Percentiles rank a stretch among this genome's conserved stretches.
Evolutionary conservation across 2,329 filamentous ascomycete species (phyloP).

Genomic region (Pezicula carpinea): DNA sequence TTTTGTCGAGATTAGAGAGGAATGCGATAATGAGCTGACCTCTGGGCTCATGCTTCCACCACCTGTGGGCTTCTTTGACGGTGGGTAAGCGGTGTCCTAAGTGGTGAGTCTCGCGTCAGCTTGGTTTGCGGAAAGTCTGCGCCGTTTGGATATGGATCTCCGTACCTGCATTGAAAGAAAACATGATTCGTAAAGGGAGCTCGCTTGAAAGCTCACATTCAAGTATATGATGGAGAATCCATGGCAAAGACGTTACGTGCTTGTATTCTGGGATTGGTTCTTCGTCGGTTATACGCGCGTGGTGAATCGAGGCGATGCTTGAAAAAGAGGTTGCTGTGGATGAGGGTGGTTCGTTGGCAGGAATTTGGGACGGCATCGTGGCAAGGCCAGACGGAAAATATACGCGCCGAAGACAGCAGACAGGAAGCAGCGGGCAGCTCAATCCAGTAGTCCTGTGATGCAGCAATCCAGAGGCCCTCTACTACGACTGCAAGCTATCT

Average conservation of each 20-base stretch:
- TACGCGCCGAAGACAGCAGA: too few relatives aligned
- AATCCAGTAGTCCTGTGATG: too few relatives aligned
- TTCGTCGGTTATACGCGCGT: background rate
- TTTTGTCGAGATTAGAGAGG: slow-evolving; percentile 13
- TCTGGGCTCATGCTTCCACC: slow-evolving; percentile 20
- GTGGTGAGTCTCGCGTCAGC: background rate
- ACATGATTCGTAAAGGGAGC: slow-evolving; percentile 24
- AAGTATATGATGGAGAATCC: slow-evolving; percentile 22
- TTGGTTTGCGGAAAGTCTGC: background rate
- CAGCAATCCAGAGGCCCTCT: too few relatives aligned
- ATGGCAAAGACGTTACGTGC: slow-evolving; percentile 7
- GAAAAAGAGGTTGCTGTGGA: background rate
- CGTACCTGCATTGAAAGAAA: slow-evolving; percentile 25
- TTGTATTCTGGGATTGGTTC: slow-evolving; percentile 1
- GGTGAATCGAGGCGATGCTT: background rate
- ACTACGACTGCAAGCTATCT: too few relatives aligned
- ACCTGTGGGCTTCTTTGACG: slow-evolving; percentile 18
- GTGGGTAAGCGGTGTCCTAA: slow-evolving; percentile 19
- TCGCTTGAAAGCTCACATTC: slow-evolving; percentile 11
- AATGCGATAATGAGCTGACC: slow-evolving; percentile 18
- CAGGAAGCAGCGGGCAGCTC: too few relatives aligned
- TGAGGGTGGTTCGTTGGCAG: too few relatives aligned
- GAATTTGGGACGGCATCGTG: too few relatives aligned
- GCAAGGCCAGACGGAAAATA: too few relatives aligned
- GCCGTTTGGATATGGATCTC: background rate